A percentile compares a stretch with the other conserved stretches of the same genome.
These are phyloP conservation scores for Aristolochia fimbriata DNA, from an alignment of 164 flowering plant species.

Conservation along the genomic window DNA sequence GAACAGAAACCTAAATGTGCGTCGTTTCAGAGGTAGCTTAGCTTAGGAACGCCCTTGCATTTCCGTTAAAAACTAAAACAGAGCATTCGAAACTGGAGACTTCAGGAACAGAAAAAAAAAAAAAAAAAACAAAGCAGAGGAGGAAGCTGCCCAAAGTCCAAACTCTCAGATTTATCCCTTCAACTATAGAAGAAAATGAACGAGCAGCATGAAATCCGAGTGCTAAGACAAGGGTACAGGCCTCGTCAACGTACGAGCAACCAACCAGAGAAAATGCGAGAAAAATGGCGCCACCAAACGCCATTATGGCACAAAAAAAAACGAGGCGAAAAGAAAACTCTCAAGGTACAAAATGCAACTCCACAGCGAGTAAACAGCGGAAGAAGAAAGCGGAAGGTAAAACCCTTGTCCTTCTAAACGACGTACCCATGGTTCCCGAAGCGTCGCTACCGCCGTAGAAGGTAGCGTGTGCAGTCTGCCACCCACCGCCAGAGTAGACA, in stretches of 20 bases:
- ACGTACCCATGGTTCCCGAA: constrained; percentile 86
- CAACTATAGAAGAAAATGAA: not conserved
- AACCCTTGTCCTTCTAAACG: not conserved
- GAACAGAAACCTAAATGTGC: too few relatives aligned
- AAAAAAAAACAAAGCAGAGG: too few relatives aligned
- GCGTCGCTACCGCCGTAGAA: constrained; percentile 91
- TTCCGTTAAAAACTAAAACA: too few relatives aligned
- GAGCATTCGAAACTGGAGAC: too few relatives aligned
- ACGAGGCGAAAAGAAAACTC: not conserved
- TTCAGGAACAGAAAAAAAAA: too few relatives aligned
- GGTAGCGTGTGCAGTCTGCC: constrained; percentile 82
- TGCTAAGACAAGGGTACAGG: too few relatives aligned
- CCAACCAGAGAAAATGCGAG: not conserved
- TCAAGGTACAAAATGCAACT: not conserved
- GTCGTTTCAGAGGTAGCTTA: too few relatives aligned
- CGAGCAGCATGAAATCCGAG: not conserved
- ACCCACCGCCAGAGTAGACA: constrained; percentile 45
- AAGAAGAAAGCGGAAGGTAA: not conserved
- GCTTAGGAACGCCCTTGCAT: too few relatives aligned
- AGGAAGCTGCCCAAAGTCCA: too few relatives aligned
- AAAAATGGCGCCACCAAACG: not conserved
- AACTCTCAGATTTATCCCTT: too few relatives aligned
- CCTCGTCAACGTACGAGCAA: too few relatives aligned
- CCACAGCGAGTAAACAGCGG: not conserved
- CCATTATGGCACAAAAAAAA: not conserved